A percentile compares a stretch with the other conserved stretches of the same genome.
phyloP scores from a whole-genome alignment of 345 rosid genomes.

The Aethionema arabicum region DNA sequence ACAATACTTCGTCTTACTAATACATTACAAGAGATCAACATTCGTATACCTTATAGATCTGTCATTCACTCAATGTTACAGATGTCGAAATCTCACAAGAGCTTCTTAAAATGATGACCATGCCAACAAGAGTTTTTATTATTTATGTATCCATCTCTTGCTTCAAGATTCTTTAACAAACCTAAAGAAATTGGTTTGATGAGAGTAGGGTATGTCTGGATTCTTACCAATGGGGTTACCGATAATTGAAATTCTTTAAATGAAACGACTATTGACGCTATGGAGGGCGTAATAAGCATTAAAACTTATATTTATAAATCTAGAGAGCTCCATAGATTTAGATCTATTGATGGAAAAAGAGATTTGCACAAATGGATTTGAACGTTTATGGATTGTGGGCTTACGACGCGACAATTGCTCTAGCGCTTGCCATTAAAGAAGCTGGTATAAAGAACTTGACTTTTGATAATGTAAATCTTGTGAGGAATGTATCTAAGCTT shows the following conservation, averaged over 20 bases:
- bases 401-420: conserved; percentile 49
- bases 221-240: conserved; percentile 41
- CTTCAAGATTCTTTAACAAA: conserved; percentile 41
- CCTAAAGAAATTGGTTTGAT: conserved; percentile 54
- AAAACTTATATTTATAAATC: conserved; percentile 36
- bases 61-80: conserved; percentile 42
- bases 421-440: conserved; percentile 53
- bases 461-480: conserved; percentile 23
- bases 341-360: conserved; percentile 40
- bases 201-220: conserved; percentile 51
- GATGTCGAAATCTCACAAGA: conserved; percentile 47
- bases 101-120: conserved; percentile 51
- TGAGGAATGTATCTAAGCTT: conserved; percentile 37
- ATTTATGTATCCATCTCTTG: conserved; percentile 42
- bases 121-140: conserved; percentile 55
- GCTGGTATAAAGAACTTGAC: conserved; percentile 25
- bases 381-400: conserved; percentile 46
- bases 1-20: conserved; percentile 47
- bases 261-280: conserved; percentile 20
- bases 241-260: conserved; percentile 19
- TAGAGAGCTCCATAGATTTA: conserved; percentile 27
- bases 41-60: conserved; percentile 48
- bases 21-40: conserved; percentile 43
- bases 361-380: conserved; percentile 27
- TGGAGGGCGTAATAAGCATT: conserved; percentile 52